These are phyloP conservation scores for Rhizoclosmatium globosum DNA, from an alignment of 192 early-diverging fungal genomes.

Conservation along the genomic window DNA sequence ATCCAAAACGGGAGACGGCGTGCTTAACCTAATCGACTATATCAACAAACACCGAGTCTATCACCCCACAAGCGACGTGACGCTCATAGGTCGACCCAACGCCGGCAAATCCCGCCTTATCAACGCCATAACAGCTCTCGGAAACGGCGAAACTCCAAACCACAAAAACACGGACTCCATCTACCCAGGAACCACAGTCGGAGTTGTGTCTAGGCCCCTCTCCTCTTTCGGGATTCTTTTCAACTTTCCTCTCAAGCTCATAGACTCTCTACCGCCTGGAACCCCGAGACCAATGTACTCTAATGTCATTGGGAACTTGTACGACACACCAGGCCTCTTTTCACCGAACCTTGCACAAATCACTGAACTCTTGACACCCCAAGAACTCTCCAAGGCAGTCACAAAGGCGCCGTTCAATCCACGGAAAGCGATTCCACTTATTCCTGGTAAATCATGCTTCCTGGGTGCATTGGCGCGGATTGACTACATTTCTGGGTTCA, in stretches of 20 bases:
- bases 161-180: neutral
- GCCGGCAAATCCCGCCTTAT: conserved; percentile 27
- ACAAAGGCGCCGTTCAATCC: neutral
- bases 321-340: conserved; percentile 30
- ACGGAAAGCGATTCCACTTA: neutral
- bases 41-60: conserved; percentile 9
- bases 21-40: conserved; percentile 7
- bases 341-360: conserved; percentile 9
- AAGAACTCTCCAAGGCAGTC: neutral
- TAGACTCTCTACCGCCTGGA: neutral
- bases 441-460: neutral
- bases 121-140: neutral
- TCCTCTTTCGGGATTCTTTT: conserved; percentile 12
- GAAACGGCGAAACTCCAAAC: neutral
- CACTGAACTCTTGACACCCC: neutral
- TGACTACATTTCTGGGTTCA: neutral
- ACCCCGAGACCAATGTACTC: neutral
- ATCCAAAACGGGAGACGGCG: conserved; percentile 10
- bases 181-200: conserved; percentile 26
- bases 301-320: neutral
- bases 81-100: conserved; percentile 25
- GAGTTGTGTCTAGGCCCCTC: neutral
- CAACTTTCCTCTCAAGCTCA: neutral
- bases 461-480: neutral
- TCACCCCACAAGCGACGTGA: neutral